Conservation (phyloP, 2,329 filamentous ascomycete species). For the Orbilia quercus region DNA sequence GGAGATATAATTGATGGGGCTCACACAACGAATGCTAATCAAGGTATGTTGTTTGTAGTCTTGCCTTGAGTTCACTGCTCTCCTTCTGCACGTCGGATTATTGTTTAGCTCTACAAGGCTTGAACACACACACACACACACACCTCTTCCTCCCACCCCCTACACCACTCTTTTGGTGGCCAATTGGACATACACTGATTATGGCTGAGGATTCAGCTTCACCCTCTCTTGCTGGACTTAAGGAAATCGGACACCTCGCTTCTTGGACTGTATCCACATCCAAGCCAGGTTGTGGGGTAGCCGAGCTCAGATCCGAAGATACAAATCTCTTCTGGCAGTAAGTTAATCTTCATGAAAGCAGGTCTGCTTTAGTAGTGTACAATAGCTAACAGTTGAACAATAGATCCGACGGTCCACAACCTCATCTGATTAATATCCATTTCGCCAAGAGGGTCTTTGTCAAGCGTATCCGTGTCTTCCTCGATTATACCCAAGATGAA, state of each 20-base stretch:
- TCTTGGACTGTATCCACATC: constrained; percentile 84
- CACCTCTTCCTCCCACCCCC: background rate
- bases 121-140: background rate
- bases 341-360: constrained; percentile 60
- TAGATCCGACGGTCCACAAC: constrained; percentile 84
- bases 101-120: too few relatives aligned
- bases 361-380: background rate
- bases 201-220: constrained; percentile 29
- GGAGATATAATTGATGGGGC: constrained; percentile 27
- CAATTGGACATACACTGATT: constrained; percentile 2
- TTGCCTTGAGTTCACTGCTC: too few relatives aligned
- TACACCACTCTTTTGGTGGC: background rate
- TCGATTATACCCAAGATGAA: constrained; percentile 93
- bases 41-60: constrained; percentile 30
- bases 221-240: constrained; percentile 67
- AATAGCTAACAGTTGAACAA: constrained; percentile 12
- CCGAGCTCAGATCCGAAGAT: constrained; percentile 79
- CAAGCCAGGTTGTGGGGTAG: constrained; percentile 82
- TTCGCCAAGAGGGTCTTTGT: constrained; percentile 86
- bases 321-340: constrained; percentile 82
- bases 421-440: constrained; percentile 83
- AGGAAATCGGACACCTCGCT: constrained; percentile 85
- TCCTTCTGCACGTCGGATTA: too few relatives aligned
- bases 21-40: constrained; percentile 1
- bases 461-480: constrained; percentile 80